Evolutionary conservation across 83 land plant species (phyloP).

Genomic region (Isoetes engelmannii): DNA sequence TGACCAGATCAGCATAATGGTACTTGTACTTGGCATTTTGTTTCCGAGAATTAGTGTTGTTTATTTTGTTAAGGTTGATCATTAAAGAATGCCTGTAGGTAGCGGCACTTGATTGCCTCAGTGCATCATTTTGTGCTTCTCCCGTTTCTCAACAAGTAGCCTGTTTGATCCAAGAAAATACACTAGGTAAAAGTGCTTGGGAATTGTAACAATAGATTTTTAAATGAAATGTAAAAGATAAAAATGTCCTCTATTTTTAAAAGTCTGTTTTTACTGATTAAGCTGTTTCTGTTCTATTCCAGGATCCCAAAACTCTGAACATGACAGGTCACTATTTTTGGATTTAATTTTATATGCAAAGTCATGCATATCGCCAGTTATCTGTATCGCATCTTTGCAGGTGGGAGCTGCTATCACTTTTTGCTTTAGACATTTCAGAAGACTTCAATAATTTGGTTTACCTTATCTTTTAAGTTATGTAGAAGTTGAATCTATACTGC

Average conservation of each 20-base stretch:
- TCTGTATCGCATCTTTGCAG: conserved; percentile 3
- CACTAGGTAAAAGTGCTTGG: not conserved
- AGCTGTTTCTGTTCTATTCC: not conserved
- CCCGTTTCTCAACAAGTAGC: not conserved
- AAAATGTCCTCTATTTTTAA: not conserved
- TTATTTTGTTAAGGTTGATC: not conserved
- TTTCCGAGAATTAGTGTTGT: not conserved
- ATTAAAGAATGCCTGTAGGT: not conserved
- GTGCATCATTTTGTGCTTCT: conserved; percentile 3
- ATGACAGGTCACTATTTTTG: not conserved
- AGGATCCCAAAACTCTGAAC: not conserved
- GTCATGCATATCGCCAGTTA: not conserved
- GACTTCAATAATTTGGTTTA: too few relatives aligned
- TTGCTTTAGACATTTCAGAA: too few relatives aligned
- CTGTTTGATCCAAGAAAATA: not conserved
- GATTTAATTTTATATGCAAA: not conserved
- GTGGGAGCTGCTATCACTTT: not conserved
- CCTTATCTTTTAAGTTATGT: too few relatives aligned
- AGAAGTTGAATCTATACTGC: too few relatives aligned
- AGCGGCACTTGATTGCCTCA: not conserved
- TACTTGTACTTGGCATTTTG: not conserved
- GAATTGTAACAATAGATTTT: not conserved
- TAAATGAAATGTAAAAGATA: not conserved
- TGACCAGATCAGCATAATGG: too few relatives aligned
- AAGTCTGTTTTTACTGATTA: not conserved